Percentiles rank a stretch among this genome's conserved stretches.
phyloP scores from a whole-genome alignment of 331 rosid species.

The Saraca asoca region DNA sequence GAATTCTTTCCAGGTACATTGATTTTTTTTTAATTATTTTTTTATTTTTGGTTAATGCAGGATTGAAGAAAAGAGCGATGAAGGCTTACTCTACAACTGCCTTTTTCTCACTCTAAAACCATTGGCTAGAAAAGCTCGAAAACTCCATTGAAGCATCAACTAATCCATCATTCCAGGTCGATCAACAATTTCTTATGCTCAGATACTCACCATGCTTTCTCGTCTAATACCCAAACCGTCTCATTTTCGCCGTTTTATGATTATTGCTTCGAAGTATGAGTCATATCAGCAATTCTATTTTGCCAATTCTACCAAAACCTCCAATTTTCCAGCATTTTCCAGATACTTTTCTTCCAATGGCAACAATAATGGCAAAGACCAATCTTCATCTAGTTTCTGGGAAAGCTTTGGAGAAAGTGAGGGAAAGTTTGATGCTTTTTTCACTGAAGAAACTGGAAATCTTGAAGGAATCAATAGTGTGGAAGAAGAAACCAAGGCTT shows the following conservation, averaged over 20 bases:
- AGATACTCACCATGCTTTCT: constrained; percentile 66
- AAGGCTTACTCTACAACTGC: too few relatives aligned
- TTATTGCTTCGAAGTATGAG: constrained; percentile 35
- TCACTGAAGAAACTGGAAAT: constrained; percentile 40
- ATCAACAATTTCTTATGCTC: too few relatives aligned
- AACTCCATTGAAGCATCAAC: too few relatives aligned
- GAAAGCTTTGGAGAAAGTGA: constrained; percentile 48
- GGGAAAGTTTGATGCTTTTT: constrained; percentile 47
- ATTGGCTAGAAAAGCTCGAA: too few relatives aligned
- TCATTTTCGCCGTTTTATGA: constrained; percentile 54
- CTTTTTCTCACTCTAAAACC: too few relatives aligned
- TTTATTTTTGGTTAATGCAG: too few relatives aligned
- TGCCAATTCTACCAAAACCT: constrained; percentile 4
- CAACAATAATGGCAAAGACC: constrained; percentile 41
- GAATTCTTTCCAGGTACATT: too few relatives aligned
- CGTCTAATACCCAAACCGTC: constrained; percentile 75
- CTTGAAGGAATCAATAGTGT: constrained; percentile 29
- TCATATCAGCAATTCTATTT: constrained; percentile 31
- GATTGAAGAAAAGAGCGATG: too few relatives aligned
- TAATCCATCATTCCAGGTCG: too few relatives aligned
- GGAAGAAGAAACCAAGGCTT: neutral
- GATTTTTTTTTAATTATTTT: too few relatives aligned
- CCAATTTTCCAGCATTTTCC: constrained; percentile 24
- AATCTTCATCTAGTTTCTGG: constrained; percentile 45
- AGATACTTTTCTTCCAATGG: constrained; percentile 52